Percentiles rank a stretch among this genome's conserved stretches.
phyloP scores from a whole-genome alignment of 495 filamentous ascomycete genomes.

The Melanomma pulvis-pyrius region DNA sequence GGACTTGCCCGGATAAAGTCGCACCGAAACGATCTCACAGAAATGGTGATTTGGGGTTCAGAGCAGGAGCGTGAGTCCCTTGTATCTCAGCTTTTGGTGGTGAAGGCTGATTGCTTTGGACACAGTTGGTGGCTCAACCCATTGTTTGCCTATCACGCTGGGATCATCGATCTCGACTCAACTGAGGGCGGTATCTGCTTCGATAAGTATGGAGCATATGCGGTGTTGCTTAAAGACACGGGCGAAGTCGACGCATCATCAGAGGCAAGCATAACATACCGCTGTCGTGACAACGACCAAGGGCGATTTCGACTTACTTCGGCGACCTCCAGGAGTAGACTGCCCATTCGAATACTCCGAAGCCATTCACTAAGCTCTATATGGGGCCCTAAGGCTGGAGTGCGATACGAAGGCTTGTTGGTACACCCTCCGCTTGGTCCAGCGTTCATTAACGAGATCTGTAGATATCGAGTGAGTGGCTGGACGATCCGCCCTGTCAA shows the following conservation, averaged over 20 bases:
- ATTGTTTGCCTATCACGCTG: slow-evolving; percentile 44
- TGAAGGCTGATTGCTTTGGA: background rate
- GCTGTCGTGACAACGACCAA: slow-evolving; percentile 32
- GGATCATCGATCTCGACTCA: slow-evolving; percentile 43
- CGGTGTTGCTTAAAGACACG: slow-evolving; percentile 41
- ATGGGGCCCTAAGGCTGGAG: slow-evolving; percentile 44
- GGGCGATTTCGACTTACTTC: slow-evolving; percentile 43
- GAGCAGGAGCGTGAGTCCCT: slow-evolving; percentile 43
- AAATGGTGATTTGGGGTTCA: slow-evolving; percentile 42
- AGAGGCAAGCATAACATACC: slow-evolving; percentile 40
- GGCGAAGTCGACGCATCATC: slow-evolving; percentile 37
- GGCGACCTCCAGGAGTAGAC: slow-evolving; percentile 34
- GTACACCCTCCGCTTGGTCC: slow-evolving; percentile 13
- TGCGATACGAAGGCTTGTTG: slow-evolving; percentile 49
- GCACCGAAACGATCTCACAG: slow-evolving; percentile 6
- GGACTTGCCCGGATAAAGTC: slow-evolving; percentile 21
- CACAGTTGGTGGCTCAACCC: slow-evolving; percentile 48
- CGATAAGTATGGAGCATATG: slow-evolving; percentile 44
- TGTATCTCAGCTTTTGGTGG: background rate
- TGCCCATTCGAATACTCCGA: slow-evolving; percentile 43
- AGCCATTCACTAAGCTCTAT: slow-evolving; percentile 41
- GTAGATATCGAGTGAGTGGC: slow-evolving; percentile 38
- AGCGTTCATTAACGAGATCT: slow-evolving; percentile 8
- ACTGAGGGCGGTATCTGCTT: slow-evolving; percentile 40
- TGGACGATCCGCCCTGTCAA: slow-evolving; percentile 18